These are phyloP conservation scores for Mortierella sp. DNA, from an alignment of 371 early-diverging fungal genomes.

Conservation along the genomic window DNA sequence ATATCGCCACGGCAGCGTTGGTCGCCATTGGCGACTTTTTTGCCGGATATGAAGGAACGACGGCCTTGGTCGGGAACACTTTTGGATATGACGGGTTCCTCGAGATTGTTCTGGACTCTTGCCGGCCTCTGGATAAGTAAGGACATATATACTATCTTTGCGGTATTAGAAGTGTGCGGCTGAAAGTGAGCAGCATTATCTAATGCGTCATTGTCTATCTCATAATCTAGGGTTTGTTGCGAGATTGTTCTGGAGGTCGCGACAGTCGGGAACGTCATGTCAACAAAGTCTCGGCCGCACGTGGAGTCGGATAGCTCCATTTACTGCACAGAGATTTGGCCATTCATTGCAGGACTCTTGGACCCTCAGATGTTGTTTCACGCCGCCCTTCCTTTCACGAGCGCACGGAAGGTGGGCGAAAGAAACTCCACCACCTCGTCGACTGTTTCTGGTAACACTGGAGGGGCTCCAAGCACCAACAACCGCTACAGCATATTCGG, in stretches of 20 bases:
- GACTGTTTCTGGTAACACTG: slow-evolving; percentile 16
- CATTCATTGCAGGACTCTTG: slow-evolving; percentile 52
- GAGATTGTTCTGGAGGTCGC: slow-evolving; percentile 61
- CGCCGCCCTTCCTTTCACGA: slow-evolving; percentile 45
- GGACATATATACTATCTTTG: background rate
- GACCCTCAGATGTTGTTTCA: slow-evolving; percentile 45
- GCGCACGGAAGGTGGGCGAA: slow-evolving; percentile 47
- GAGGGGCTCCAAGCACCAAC: slow-evolving; percentile 1
- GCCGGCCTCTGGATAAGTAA: slow-evolving; percentile 60
- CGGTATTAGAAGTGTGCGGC: background rate
- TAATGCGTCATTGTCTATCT: background rate
- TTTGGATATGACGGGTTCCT: slow-evolving; percentile 62
- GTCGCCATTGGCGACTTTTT: slow-evolving; percentile 61
- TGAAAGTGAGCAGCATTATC: background rate
- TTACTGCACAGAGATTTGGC: slow-evolving; percentile 59
- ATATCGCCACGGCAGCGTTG: slow-evolving; percentile 61
- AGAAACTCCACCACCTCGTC: slow-evolving; percentile 27
- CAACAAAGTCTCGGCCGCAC: slow-evolving; percentile 43
- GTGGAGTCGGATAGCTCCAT: slow-evolving; percentile 55
- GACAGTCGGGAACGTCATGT: slow-evolving; percentile 60
- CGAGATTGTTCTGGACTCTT: slow-evolving; percentile 57
- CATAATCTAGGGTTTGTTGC: slow-evolving; percentile 46
- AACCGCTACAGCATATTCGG: slow-evolving; percentile 53
- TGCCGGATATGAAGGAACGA: slow-evolving; percentile 59
- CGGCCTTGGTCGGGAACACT: slow-evolving; percentile 49